Evolutionary conservation across 1,284 basidiomycete species (phyloP).

Genomic region (Prillingera fragicola): DNA sequence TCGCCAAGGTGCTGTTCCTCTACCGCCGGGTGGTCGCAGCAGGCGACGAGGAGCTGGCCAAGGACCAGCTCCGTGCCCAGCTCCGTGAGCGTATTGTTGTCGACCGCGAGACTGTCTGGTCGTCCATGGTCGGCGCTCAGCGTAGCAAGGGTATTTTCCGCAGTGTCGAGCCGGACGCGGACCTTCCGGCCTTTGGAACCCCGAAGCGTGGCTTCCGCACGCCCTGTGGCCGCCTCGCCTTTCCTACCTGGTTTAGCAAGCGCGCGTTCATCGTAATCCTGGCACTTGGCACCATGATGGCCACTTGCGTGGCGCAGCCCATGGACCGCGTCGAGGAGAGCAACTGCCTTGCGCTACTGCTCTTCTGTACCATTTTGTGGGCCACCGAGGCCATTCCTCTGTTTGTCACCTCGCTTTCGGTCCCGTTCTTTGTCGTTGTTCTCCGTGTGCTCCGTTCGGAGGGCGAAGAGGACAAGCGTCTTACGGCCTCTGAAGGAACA

Average conservation of each 20-base stretch:
- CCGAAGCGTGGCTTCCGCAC: constrained; percentile 51
- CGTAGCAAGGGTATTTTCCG: constrained; percentile 66
- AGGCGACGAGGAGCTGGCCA: constrained; percentile 66
- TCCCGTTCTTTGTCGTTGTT: constrained; percentile 85
- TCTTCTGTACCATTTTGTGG: constrained; percentile 92
- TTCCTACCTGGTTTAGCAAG: constrained; percentile 55
- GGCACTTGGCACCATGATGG: constrained; percentile 57
- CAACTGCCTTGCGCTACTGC: constrained; percentile 82
- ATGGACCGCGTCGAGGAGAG: constrained; percentile 72
- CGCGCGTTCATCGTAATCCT: constrained; percentile 59
- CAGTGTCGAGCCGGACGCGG: constrained; percentile 53
- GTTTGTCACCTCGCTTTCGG: constrained; percentile 87
- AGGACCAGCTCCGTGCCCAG: constrained; percentile 77
- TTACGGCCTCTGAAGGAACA: constrained; percentile 69
- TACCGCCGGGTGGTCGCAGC: constrained; percentile 83
- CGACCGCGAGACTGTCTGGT: constrained; percentile 67
- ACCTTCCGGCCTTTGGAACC: constrained; percentile 55
- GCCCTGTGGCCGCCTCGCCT: constrained; percentile 57
- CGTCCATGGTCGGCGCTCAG: constrained; percentile 76
- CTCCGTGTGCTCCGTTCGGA: constrained; percentile 71
- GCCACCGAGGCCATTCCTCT: constrained; percentile 95
- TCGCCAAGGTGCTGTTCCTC: constrained; percentile 62
- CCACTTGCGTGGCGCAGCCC: constrained; percentile 58
- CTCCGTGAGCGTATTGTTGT: constrained; percentile 70
- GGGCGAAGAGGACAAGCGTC: constrained; percentile 55